phyloP scores from a whole-genome alignment of 148 eudicot species.

The Beta vulgaris region DNA sequence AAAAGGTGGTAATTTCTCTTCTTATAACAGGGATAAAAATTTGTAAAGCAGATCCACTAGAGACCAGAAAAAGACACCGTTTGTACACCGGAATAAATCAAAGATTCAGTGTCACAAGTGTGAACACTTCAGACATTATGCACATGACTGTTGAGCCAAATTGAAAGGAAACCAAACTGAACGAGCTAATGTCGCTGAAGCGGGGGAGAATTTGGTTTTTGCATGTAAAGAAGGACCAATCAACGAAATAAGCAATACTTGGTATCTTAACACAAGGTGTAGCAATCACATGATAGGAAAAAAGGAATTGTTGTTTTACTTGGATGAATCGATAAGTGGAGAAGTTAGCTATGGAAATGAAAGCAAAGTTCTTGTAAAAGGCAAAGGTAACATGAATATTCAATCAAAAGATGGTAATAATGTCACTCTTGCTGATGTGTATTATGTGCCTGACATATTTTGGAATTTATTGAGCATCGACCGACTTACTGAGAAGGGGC shows the following conservation, averaged over 20 bases:
- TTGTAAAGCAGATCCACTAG: neutral
- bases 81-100: neutral
- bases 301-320: too few species aligned
- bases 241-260: too few species aligned
- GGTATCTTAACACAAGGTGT: too few species aligned
- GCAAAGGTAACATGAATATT: slow-evolving; percentile 15
- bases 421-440: slow-evolving; percentile 1
- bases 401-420: slow-evolving; percentile 11
- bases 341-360: slow-evolving; percentile 16
- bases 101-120: slow-evolving; percentile 8
- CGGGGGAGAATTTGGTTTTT: too few species aligned
- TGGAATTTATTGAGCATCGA: slow-evolving; percentile 21
- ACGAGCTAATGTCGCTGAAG: slow-evolving; percentile 8
- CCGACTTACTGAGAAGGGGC: slow-evolving; percentile 10
- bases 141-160: neutral
- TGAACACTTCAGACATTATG: slow-evolving; percentile 11
- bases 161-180: neutral
- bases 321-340: slow-evolving; percentile 9
- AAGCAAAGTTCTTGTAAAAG: slow-evolving; percentile 1
- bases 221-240: too few species aligned
- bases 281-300: too few species aligned
- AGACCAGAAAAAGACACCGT: neutral
- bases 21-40: too few species aligned
- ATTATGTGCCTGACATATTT: slow-evolving; percentile 13
- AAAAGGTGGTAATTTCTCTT: too few species aligned